Percentiles rank a stretch among this genome's conserved stretches.
Conservation (phyloP, 495 filamentous ascomycete species). For the Tetracladium marchalianum region DNA sequence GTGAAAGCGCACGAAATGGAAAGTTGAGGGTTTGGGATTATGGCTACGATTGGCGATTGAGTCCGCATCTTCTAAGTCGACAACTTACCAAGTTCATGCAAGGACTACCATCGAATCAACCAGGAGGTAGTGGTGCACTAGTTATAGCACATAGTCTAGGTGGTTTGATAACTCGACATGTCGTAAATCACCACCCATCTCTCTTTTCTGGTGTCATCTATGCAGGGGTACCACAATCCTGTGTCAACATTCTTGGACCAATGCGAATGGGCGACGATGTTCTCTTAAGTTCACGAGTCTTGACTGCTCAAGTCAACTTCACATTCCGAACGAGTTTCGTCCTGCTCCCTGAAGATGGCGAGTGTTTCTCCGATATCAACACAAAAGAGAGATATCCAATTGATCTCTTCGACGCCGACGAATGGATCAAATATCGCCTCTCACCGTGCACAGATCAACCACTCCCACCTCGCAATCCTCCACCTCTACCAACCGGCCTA, state of each 20-base stretch:
- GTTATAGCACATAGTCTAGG: conserved; percentile 88
- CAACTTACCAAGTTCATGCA: conserved; percentile 64
- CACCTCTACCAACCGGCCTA: conserved; percentile 1
- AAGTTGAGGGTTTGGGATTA: conserved; percentile 78
- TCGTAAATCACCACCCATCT: conserved; percentile 78
- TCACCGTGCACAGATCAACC: conserved; percentile 65
- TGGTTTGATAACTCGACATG: conserved; percentile 81
- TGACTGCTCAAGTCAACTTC: conserved; percentile 94
- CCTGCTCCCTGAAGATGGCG: conserved; percentile 78
- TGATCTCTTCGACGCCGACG: conserved; percentile 72
- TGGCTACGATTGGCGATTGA: conserved; percentile 92
- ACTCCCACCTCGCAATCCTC: conserved; percentile 32
- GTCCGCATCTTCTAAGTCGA: conserved; percentile 64
- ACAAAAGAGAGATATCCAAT: conserved; percentile 75
- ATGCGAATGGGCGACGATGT: conserved; percentile 87
- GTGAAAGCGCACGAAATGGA: conserved; percentile 59
- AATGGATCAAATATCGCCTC: conserved; percentile 70
- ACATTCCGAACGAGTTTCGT: conserved; percentile 78
- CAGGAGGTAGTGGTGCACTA: conserved; percentile 54
- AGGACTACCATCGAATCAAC: conserved; percentile 61
- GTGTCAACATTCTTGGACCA: conserved; percentile 86
- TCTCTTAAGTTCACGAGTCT: conserved; percentile 75
- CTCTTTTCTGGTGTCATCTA: conserved; percentile 82
- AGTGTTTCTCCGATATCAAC: conserved; percentile 76
- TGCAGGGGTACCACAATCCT: conserved; percentile 75